These are phyloP conservation scores for Nakaseomyces uthaithaninus DNA, from an alignment of 1,139 yeast species.

Conservation along the genomic window DNA sequence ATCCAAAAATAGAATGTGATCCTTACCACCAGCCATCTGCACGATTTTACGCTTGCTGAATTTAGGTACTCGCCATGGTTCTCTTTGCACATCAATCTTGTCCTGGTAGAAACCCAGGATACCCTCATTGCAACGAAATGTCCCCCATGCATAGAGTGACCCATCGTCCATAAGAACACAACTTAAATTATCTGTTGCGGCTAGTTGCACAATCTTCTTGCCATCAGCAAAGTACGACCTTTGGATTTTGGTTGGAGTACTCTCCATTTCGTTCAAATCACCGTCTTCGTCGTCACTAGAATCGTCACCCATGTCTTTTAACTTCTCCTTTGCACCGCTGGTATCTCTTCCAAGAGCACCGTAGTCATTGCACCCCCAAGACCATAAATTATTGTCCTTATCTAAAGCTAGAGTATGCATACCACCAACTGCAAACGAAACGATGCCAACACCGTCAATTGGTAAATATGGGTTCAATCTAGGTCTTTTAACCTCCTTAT, in stretches of 20 bases:
- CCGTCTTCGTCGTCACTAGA: conserved; percentile 65
- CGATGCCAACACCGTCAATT: conserved; percentile 55
- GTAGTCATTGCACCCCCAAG: conserved; percentile 96
- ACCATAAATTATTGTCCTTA: conserved; percentile 67
- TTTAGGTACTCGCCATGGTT: conserved; percentile 52
- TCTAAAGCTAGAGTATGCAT: conserved; percentile 88
- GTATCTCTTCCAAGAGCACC: conserved; percentile 91
- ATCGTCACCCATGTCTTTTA: conserved; percentile 47
- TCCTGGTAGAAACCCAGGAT: conserved; percentile 66
- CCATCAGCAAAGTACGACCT: conserved; percentile 39
- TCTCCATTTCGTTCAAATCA: conserved; percentile 76
- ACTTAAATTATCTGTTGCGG: conserved; percentile 90
- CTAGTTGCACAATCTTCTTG: conserved; percentile 61
- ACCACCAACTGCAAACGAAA: conserved; percentile 89
- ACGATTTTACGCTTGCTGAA: conserved; percentile 54
- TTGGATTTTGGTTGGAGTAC: conserved; percentile 69
- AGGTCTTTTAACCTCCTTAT: conserved; percentile 92
- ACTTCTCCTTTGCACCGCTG: conserved; percentile 46
- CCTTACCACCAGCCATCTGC: conserved; percentile 89
- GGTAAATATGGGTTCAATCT: conserved; percentile 73
- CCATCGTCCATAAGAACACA: conserved; percentile 75
- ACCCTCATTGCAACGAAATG: conserved; percentile 91
- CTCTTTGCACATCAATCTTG: conserved; percentile 52
- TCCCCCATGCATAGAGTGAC: conserved; percentile 95
- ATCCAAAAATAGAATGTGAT: conserved; percentile 79